These are phyloP conservation scores for Dactylellina cionopaga DNA, from an alignment of 2,329 filamentous ascomycete species.

Conservation along the genomic window DNA sequence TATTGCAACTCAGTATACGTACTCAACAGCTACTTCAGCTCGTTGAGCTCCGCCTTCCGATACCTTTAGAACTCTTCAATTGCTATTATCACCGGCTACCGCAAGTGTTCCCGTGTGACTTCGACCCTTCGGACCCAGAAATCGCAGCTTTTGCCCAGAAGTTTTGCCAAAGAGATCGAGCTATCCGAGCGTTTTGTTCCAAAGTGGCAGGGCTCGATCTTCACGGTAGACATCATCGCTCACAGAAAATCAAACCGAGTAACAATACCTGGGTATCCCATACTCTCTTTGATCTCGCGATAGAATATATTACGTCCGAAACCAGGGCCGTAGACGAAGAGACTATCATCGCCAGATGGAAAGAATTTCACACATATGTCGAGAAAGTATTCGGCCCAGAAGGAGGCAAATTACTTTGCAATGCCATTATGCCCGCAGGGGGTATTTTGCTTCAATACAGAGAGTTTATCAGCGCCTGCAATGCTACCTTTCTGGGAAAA, in stretches of 20 bases:
- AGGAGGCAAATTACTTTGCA: neutral
- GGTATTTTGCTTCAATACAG: conserved; percentile 9
- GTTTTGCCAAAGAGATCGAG: neutral
- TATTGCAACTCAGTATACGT: neutral
- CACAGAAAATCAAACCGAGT: neutral
- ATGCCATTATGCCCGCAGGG: neutral
- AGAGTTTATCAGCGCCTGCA: neutral
- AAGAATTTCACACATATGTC: neutral
- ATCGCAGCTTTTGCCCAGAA: neutral
- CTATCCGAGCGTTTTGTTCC: conserved; percentile 3
- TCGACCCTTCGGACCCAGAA: neutral
- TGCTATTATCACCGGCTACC: neutral
- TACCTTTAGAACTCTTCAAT: conserved; percentile 7
- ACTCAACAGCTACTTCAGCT: neutral
- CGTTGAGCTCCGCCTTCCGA: neutral
- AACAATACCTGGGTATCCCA: neutral
- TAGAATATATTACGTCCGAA: conserved; percentile 3
- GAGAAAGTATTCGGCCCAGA: neutral
- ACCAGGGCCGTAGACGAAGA: neutral
- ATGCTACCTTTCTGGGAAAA: neutral
- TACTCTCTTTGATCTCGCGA: conserved; percentile 25
- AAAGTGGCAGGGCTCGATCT: neutral
- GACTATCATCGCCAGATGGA: neutral
- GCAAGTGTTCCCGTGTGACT: neutral
- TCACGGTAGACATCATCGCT: neutral